These are phyloP conservation scores for Albizia julibrissin DNA, from an alignment of 306 rosid species.

Conservation along the genomic window DNA sequence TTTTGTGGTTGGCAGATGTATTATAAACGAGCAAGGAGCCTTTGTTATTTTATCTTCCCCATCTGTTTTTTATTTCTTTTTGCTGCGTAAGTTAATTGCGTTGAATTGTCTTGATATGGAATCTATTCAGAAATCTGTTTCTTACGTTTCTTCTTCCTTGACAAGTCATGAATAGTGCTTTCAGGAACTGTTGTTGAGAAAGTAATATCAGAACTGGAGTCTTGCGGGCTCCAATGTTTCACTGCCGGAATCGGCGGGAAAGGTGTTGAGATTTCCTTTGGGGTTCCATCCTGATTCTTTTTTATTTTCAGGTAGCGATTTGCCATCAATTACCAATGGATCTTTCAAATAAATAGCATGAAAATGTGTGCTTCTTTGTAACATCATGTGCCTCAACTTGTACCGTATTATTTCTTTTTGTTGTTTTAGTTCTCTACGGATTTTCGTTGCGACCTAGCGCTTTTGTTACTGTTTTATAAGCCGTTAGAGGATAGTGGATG, in stretches of 20 bases:
- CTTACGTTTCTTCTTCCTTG: conserved; percentile 43
- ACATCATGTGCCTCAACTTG: not conserved
- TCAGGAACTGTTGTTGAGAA: conserved; percentile 71
- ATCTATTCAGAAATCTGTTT: conserved; percentile 3
- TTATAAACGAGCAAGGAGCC: not conserved
- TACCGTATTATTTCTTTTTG: not conserved
- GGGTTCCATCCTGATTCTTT: conserved; percentile 52
- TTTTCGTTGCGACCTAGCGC: not conserved
- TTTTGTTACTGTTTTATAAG: not conserved
- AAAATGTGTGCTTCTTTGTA: conserved; percentile 27
- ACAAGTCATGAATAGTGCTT: conserved; percentile 67
- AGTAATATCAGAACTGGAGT: conserved; percentile 79
- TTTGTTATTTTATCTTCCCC: no score
- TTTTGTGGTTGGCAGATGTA: not conserved
- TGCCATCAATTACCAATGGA: conserved; percentile 14
- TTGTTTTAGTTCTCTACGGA: not conserved
- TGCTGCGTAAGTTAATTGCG: conserved; percentile 7
- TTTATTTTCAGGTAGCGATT: conserved; percentile 17
- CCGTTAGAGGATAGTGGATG: not conserved
- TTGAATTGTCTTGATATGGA: not conserved
- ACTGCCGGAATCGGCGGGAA: conserved; percentile 76
- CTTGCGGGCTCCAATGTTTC: conserved; percentile 83
- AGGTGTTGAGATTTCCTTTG: conserved; percentile 72
- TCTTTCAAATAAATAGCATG: conserved; percentile 33
- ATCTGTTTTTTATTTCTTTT: not conserved